These are phyloP conservation scores for Leccinum variicolor DNA, from an alignment of 768 basidiomycete genomes.

Conservation along the genomic window DNA sequence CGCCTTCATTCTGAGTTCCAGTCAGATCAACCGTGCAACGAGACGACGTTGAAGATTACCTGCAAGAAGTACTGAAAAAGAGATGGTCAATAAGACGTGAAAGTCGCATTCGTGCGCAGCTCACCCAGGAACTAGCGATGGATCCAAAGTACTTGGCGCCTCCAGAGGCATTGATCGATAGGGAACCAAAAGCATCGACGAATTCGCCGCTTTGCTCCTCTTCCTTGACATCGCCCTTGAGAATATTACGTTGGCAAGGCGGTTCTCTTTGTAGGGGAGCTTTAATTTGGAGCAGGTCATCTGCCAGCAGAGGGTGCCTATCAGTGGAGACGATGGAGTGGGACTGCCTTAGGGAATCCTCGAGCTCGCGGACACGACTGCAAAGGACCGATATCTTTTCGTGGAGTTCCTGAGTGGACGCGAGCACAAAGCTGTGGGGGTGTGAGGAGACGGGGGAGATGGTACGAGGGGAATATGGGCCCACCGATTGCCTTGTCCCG, in stretches of 20 bases:
- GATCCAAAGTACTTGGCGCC: constrained; percentile 75
- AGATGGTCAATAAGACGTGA: constrained; percentile 3
- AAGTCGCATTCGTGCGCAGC: not conserved
- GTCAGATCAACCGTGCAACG: constrained; percentile 9
- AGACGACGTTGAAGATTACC: constrained; percentile 34
- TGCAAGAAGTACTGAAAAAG: constrained; percentile 64
- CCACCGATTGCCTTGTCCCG: constrained; percentile 79
- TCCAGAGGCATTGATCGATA: constrained; percentile 71
- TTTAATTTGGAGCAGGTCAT: constrained; percentile 73
- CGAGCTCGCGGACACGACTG: constrained; percentile 70
- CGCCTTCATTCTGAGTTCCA: constrained; percentile 51
- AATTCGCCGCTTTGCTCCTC: constrained; percentile 65
- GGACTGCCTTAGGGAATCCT: constrained; percentile 62
- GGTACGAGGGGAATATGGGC: constrained; percentile 7
- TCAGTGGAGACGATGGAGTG: constrained; percentile 59
- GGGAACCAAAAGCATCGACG: constrained; percentile 75
- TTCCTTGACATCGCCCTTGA: constrained; percentile 45
- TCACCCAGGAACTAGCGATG: constrained; percentile 74
- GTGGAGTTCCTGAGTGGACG: constrained; percentile 76
- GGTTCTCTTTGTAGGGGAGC: constrained; percentile 71
- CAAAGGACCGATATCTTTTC: constrained; percentile 78
- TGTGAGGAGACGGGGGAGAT: not conserved
- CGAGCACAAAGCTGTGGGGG: constrained; percentile 63
- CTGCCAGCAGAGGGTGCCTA: constrained; percentile 62
- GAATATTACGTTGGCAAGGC: constrained; percentile 38